Base-by-base conservation (phyloP, 192 early-diverging fungal species). In the Linnemannia schmuckeri region DNA sequence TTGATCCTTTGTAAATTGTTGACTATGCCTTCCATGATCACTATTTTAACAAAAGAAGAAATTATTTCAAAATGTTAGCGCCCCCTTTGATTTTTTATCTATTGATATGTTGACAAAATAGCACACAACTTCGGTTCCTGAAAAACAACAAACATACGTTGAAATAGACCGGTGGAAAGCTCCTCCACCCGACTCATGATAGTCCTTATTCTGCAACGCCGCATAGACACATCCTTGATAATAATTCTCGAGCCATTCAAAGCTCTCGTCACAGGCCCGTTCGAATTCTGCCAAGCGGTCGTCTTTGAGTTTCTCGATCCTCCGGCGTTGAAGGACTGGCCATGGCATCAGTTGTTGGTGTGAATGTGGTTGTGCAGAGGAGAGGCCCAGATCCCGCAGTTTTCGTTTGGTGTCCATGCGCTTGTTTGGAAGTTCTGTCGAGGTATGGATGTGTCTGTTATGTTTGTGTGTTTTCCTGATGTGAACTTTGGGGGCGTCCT, bases 171-270 rank as follows among this genome's bases (percentile, higher is more conserved):
- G 54, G 30, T 12, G 38, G 35, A 37, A 73, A 22, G 20, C 20
- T 3, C 35, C 18, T 41, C 49, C 49, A 2, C 35, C n/a, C 30
- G 33, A 24, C 27, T 66, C 57, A 38, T 42, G 20, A n/a, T 61
- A 52, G 38, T 72, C 66, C 30, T 68, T 85, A 46, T 80, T 85
- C 54, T 81, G 85, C 22, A 42, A 24, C 0, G 85, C 85, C 2
- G 85, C 79, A 68, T 77, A 87, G 42, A 81, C 79, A 78, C 79
- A 87, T 49, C 85, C 85, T 66, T 87, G 79, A 37, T 87, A 87
- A 52, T 87, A 87, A 49, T 87, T 81, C 42, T 87, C 79, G 44
- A 87, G 76, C 85, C 85, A 87, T 9, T 81, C 79, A 46, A 87
- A 75, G 63, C 73, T 87, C 41, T 81, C 75, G 33, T 49, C 44